Conservation (phyloP, 2,329 filamentous ascomycete genomes). For the Apiospora hydei region DNA sequence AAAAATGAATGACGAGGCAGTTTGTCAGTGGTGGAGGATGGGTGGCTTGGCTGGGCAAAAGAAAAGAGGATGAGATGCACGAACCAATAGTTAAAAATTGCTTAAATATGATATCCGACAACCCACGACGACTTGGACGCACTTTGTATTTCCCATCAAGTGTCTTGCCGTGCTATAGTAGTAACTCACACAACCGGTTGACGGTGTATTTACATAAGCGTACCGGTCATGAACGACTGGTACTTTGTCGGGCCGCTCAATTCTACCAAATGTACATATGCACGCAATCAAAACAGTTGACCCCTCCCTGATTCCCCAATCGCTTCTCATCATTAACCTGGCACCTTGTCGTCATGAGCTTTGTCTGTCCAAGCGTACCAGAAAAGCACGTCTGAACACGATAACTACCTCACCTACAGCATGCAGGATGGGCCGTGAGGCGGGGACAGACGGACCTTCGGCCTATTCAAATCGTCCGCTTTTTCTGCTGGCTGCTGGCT, state of each 20-base stretch:
- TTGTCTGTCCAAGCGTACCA: neutral
- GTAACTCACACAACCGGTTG: no score
- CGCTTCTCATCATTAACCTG: neutral
- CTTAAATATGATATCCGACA: slow-evolving; percentile 1
- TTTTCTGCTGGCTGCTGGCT: neutral
- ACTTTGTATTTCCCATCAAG: neutral
- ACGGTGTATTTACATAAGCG: no score
- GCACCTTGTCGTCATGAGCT: neutral
- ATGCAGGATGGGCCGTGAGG: neutral
- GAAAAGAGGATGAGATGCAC: neutral
- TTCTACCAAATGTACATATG: no score
- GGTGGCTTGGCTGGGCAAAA: neutral
- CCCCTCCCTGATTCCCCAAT: neutral
- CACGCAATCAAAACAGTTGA: no score
- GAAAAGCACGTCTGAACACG: neutral
- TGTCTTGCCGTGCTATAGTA: no score
- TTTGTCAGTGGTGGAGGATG: neutral
- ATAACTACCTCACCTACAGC: neutral
- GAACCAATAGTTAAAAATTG: slow-evolving; percentile 17
- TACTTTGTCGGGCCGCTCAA: no score
- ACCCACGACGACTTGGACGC: neutral
- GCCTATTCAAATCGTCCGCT: neutral
- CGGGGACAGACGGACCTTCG: neutral
- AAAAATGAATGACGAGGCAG: neutral
- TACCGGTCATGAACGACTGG: no score